These are phyloP conservation scores for Tylopilus cervinicoccineus DNA, from an alignment of 768 basidiomycete species.

Conservation along the genomic window DNA sequence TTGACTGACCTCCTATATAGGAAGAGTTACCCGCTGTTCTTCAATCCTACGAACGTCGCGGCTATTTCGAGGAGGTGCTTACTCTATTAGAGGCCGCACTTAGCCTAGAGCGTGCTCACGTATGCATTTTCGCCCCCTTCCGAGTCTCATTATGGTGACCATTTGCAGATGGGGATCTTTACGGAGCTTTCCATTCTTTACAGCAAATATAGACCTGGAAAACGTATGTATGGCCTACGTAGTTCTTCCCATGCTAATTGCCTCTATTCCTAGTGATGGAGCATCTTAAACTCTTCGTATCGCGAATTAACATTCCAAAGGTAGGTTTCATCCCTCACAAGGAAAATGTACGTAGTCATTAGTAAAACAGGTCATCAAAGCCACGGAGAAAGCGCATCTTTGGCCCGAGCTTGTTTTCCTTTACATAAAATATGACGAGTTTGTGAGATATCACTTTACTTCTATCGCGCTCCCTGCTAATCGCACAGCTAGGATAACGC, in stretches of 20 bases:
- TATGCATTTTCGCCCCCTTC: conserved; percentile 29
- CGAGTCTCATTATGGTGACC: conserved; percentile 12
- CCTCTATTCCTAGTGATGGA: conserved; percentile 76
- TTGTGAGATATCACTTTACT: conserved; percentile 41
- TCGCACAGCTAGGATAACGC: conserved; percentile 76
- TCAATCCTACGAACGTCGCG: conserved; percentile 82
- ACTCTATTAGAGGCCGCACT: conserved; percentile 90
- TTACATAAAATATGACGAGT: conserved; percentile 98
- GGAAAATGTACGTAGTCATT: background rate
- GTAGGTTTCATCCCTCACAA: conserved; percentile 26
- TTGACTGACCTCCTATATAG: conserved; percentile 31
- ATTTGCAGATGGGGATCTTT: conserved; percentile 86
- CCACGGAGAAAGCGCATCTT: conserved; percentile 92
- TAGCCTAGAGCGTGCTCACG: conserved; percentile 94
- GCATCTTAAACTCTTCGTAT: conserved; percentile 93
- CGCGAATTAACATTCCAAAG: conserved; percentile 98
- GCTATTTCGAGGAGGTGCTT: conserved; percentile 93
- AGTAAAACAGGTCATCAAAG: conserved; percentile 72
- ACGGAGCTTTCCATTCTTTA: conserved; percentile 89
- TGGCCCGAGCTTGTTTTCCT: conserved; percentile 99
- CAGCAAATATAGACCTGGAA: conserved; percentile 93
- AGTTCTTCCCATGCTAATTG: background rate
- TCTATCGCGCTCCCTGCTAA: background rate
- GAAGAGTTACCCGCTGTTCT: conserved; percentile 76
- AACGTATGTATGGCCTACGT: conserved; percentile 52